A percentile compares a stretch with the other conserved stretches of the same genome.
phyloP scores from a whole-genome alignment of 306 rosid genomes.

The Prunus dulcis region DNA sequence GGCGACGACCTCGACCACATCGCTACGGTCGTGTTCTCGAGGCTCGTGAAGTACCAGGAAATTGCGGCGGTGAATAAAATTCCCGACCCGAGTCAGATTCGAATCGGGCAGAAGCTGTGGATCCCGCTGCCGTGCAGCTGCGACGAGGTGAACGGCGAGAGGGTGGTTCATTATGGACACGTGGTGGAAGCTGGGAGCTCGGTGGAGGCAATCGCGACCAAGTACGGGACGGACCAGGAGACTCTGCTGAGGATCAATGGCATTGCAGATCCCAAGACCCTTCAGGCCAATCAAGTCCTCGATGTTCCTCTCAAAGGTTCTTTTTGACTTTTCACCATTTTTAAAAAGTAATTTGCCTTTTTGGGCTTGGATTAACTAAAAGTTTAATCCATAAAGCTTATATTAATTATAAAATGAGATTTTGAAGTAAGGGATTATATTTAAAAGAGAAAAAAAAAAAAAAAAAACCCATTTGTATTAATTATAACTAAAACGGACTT shows the following conservation, averaged over 20 bases:
- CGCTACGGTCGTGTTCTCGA: slow-evolving; percentile 38
- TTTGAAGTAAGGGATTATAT: background rate
- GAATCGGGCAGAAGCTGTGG: slow-evolving; percentile 33
- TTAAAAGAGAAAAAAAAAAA: background rate
- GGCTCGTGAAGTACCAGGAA: slow-evolving; percentile 35
- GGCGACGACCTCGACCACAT: slow-evolving; percentile 45
- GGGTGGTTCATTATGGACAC: slow-evolving; percentile 67
- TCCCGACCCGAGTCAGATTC: slow-evolving; percentile 12
- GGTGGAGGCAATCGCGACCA: slow-evolving; percentile 36
- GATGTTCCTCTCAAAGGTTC: slow-evolving; percentile 85
- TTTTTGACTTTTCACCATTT: background rate
- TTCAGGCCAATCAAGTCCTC: slow-evolving; percentile 51
- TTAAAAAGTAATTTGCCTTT: background rate
- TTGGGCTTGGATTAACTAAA: background rate
- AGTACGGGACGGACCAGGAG: slow-evolving; percentile 36
- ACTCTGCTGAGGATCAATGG: slow-evolving; percentile 48
- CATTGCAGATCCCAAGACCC: slow-evolving; percentile 30
- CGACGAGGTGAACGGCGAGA: slow-evolving; percentile 43
- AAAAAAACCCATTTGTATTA: background rate
- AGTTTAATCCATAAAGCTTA: too few relatives aligned
- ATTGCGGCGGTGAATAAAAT: slow-evolving; percentile 38
- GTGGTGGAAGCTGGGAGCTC: slow-evolving; percentile 11
- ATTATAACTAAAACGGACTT: background rate
- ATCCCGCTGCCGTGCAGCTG: slow-evolving; percentile 94
- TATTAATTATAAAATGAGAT: too few relatives aligned